These are phyloP conservation scores for Myriosclerotinia curreyana DNA, from an alignment of 2,329 filamentous ascomycete genomes.

Conservation along the genomic window DNA sequence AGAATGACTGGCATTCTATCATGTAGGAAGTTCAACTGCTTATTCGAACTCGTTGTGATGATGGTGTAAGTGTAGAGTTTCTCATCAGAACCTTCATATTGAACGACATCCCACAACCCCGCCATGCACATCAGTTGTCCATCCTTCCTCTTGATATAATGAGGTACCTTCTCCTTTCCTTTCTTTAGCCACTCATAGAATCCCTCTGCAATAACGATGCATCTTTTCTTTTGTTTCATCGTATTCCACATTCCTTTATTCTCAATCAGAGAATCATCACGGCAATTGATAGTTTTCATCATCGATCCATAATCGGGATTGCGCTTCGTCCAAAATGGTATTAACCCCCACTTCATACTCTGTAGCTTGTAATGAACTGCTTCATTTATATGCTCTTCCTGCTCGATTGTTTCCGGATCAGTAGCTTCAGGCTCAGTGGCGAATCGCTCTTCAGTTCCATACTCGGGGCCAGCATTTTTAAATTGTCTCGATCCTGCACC, in stretches of 20 bases:
- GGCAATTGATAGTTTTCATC: slow-evolving; percentile 92
- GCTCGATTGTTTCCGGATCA: not conserved
- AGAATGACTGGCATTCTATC: slow-evolving; percentile 95
- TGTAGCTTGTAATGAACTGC: slow-evolving; percentile 73
- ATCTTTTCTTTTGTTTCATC: slow-evolving; percentile 88
- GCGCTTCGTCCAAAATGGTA: slow-evolving; percentile 90
- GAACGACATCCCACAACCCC: slow-evolving; percentile 85
- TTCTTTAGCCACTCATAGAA: slow-evolving; percentile 97
- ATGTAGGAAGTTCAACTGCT: slow-evolving; percentile 81
- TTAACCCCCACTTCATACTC: slow-evolving; percentile 91
- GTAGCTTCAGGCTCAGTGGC: slow-evolving; percentile 26
- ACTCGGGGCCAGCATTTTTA: slow-evolving; percentile 32
- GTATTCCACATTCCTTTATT: slow-evolving; percentile 83
- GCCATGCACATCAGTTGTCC: slow-evolving; percentile 79
- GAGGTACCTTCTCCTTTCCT: slow-evolving; percentile 75
- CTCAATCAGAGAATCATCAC: slow-evolving; percentile 77
- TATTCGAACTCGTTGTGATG: slow-evolving; percentile 85
- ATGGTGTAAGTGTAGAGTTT: slow-evolving; percentile 87
- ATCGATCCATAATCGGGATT: slow-evolving; percentile 73
- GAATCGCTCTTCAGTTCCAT: slow-evolving; percentile 28
- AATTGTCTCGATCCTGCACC: slow-evolving; percentile 47
- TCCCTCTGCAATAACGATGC: slow-evolving; percentile 82
- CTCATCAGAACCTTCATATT: slow-evolving; percentile 68
- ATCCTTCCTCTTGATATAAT: slow-evolving; percentile 80
- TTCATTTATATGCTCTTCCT: slow-evolving; percentile 25